Percentiles rank a stretch among this genome's conserved stretches.
These are phyloP conservation scores for Punctularia strigosozonata DNA, from an alignment of 768 basidiomycete species.

Conservation along the genomic window DNA sequence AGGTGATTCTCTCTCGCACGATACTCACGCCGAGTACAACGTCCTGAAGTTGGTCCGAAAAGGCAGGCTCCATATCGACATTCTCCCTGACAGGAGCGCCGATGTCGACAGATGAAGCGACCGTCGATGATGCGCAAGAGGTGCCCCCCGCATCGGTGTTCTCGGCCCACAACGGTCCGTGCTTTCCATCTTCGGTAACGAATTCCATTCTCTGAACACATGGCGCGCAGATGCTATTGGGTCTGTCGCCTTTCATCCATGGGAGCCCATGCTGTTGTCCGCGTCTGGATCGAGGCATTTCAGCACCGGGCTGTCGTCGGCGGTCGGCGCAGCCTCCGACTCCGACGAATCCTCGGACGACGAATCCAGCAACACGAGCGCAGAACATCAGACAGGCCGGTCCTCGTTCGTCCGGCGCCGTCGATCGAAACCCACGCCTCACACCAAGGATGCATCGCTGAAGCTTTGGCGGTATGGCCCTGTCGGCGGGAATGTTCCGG, in stretches of 20 bases:
- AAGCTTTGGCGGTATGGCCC: no score
- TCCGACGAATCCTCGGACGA: no score
- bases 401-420: no score
- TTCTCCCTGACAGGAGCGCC: constrained; percentile 40
- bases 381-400: no score
- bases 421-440: no score
- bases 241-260: constrained; percentile 63
- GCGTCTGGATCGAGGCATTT: constrained; percentile 76
- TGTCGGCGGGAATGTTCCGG: no score
- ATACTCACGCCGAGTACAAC: not conserved
- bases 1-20: constrained; percentile 30
- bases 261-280: constrained; percentile 43
- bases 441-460: no score
- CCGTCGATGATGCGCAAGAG: constrained; percentile 7
- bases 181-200: not conserved
- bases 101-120: constrained; percentile 2
- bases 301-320: no score
- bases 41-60: constrained; percentile 1
- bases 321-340: no score
- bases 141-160: constrained; percentile 25
- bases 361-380: no score
- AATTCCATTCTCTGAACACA: not conserved
- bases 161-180: constrained; percentile 46
- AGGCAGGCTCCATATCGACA: constrained; percentile 53
- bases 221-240: constrained; percentile 52